These are phyloP conservation scores for Draba incana DNA, from an alignment of 345 rosid species.

Conservation along the genomic window DNA sequence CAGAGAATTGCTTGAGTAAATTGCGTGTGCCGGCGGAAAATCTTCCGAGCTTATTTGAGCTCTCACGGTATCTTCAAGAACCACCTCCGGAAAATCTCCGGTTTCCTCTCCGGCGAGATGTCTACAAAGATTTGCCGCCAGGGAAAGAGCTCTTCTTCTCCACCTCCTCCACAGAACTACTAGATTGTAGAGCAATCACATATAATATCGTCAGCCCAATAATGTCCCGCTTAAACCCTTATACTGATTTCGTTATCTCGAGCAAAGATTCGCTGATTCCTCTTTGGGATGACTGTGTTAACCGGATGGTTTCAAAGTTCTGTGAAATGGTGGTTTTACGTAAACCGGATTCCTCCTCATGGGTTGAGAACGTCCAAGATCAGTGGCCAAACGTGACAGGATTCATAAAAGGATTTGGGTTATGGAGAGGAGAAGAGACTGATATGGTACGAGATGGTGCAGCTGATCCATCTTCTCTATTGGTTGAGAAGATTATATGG, in stretches of 20 bases:
- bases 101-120: conserved; percentile 78
- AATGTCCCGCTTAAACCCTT: conserved; percentile 56
- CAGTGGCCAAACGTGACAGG: conserved; percentile 95
- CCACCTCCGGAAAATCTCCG: conserved; percentile 89
- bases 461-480: conserved; percentile 61
- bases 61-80: conserved; percentile 82
- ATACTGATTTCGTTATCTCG: conserved; percentile 47
- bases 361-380: conserved; percentile 52
- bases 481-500: conserved; percentile 84
- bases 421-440: conserved; percentile 97
- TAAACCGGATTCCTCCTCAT: conserved; percentile 47
- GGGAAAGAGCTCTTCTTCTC: conserved; percentile 87
- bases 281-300: conserved; percentile 89
- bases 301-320: conserved; percentile 73
- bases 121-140: conserved; percentile 75
- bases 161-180: conserved; percentile 56
- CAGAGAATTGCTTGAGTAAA: conserved; percentile 71
- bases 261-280: conserved; percentile 82
- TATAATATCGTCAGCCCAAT: conserved; percentile 68
- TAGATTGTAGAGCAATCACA: conserved; percentile 71
- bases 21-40: conserved; percentile 61
- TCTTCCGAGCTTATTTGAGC: conserved; percentile 75
- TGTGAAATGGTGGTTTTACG: conserved; percentile 69
- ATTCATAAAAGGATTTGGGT: conserved; percentile 65
- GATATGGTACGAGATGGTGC: conserved; percentile 67